Conservation (phyloP, 495 filamentous ascomycete genomes). For the Daldinia vernicosa region DNA sequence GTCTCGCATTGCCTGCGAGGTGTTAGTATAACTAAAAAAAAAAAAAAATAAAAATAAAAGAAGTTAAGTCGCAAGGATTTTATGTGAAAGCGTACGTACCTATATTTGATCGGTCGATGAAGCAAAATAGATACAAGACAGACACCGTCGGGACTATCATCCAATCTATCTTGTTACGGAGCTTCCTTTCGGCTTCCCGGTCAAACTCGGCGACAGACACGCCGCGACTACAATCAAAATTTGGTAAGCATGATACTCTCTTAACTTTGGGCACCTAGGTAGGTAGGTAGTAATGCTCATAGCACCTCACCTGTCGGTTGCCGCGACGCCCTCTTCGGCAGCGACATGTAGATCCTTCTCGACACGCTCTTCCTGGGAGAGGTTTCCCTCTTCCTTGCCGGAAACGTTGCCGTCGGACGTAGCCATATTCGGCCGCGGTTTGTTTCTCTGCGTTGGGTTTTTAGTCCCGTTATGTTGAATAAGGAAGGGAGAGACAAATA, state of each 20-base stretch:
- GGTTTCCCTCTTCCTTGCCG: constrained; percentile 13
- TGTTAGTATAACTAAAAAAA: background rate
- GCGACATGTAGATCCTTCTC: constrained; percentile 51
- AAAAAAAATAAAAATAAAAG: background rate
- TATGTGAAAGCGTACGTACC: constrained; percentile 48
- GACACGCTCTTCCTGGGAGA: constrained; percentile 11
- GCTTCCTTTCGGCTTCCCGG: constrained; percentile 63
- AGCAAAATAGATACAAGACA: constrained; percentile 68
- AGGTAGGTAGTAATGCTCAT: background rate
- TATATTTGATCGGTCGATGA: constrained; percentile 71
- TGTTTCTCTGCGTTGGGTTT: background rate
- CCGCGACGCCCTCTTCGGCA: constrained; percentile 66
- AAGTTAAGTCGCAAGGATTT: background rate
- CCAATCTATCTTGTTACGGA: constrained; percentile 62
- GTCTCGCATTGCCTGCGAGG: constrained; percentile 54
- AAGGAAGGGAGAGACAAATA: too few species aligned
- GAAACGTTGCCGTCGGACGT: background rate
- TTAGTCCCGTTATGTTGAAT: too few species aligned
- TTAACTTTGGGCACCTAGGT: too few species aligned
- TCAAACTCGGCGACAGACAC: constrained; percentile 67
- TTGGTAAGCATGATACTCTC: constrained; percentile 3
- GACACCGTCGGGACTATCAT: constrained; percentile 64
- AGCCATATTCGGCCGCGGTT: background rate
- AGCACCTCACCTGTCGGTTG: constrained; percentile 66
- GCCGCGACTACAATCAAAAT: constrained; percentile 55